These are phyloP conservation scores for Nemania bipapillata DNA, from an alignment of 2,329 filamentous ascomycete genomes.

Conservation along the genomic window DNA sequence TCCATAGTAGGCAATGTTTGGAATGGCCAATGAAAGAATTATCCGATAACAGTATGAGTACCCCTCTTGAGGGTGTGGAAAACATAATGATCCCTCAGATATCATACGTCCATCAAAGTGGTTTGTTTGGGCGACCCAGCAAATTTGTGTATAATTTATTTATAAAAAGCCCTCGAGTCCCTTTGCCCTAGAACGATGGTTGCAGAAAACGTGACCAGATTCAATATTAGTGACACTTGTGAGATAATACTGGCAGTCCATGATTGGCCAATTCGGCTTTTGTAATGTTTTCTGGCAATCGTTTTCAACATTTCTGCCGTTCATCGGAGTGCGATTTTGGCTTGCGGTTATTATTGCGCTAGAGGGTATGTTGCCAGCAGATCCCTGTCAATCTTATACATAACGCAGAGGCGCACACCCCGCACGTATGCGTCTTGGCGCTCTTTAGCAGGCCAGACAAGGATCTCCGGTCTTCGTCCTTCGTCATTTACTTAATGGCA, in stretches of 20 bases:
- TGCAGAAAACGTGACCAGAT: background rate
- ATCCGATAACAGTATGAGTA: background rate
- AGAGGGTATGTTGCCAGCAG: conserved; percentile 12
- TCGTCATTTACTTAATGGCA: conserved; percentile 29
- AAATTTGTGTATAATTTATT: background rate
- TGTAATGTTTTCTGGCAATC: conserved; percentile 43
- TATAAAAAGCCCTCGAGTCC: background rate
- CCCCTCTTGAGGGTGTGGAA: background rate
- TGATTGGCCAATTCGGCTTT: conserved; percentile 41
- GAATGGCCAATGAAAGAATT: background rate
- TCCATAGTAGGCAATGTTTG: background rate
- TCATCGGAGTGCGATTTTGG: conserved; percentile 45
- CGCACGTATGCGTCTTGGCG: conserved; percentile 44
- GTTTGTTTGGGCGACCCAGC: background rate
- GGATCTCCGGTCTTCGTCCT: conserved; percentile 32
- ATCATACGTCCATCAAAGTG: background rate
- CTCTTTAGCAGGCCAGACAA: conserved; percentile 40
- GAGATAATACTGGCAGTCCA: conserved; percentile 35
- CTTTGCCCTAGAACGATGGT: background rate
- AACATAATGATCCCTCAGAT: background rate
- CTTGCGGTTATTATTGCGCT: conserved; percentile 17
- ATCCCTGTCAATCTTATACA: conserved; percentile 29
- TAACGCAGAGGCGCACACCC: conserved; percentile 36
- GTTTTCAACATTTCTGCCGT: conserved; percentile 41
- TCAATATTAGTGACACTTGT: background rate